These are phyloP conservation scores for Linderina pennispora DNA, from an alignment of 192 early-diverging fungal species.

Conservation along the genomic window DNA sequence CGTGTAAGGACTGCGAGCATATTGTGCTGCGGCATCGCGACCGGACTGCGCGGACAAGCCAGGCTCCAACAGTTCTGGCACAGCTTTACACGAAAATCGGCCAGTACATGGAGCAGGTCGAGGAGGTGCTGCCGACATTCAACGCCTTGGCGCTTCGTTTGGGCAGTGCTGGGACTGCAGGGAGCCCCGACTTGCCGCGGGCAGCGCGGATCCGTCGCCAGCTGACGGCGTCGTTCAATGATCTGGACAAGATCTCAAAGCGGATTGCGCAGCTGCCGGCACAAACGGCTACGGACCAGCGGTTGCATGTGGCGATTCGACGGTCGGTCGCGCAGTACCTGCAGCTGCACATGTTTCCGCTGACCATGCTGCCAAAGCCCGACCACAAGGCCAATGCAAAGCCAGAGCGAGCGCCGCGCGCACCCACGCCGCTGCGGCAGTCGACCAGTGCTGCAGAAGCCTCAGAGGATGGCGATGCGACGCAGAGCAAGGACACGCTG, in stretches of 20 bases:
- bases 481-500: too few relatives aligned
- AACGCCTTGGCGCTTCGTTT: constrained; percentile 14
- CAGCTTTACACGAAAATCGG: constrained; percentile 9
- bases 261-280: constrained; percentile 52
- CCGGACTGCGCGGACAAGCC: constrained; percentile 33
- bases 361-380: constrained; percentile 61
- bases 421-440: not conserved
- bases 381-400: constrained; percentile 24
- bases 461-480: not conserved
- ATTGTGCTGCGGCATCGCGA: constrained; percentile 49
- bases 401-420: not conserved
- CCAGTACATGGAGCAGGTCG: constrained; percentile 15
- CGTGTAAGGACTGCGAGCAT: constrained; percentile 55
- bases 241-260: constrained; percentile 58
- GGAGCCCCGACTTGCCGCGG: constrained; percentile 43
- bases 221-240: constrained; percentile 57
- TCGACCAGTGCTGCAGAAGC: not conserved
- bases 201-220: constrained; percentile 59
- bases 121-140: constrained; percentile 24
- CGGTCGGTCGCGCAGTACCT: constrained; percentile 61
- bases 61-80: constrained; percentile 16
- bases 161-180: not conserved
- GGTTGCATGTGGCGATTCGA: constrained; percentile 60
- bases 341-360: constrained; percentile 72
- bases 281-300: constrained; percentile 40